Percentiles rank a stretch among this genome's conserved stretches.
phyloP scores from a whole-genome alignment of 108 stramenopile species.

The Cyclotella baltica region DNA sequence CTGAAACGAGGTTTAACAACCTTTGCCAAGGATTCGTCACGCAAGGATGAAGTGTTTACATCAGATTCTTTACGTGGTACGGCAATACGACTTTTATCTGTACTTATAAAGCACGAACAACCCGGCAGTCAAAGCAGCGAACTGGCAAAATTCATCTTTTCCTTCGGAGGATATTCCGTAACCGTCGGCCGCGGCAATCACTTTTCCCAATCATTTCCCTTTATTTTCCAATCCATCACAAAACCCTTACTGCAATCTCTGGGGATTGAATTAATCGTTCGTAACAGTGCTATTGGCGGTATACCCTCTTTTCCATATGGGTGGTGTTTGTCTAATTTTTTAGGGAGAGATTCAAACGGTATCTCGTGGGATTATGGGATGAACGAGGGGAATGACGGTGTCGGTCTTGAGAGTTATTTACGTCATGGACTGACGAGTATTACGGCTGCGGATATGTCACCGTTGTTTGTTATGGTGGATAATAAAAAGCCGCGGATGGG shows the following conservation, averaged over 20 bases:
- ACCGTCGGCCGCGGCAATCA: conserved; percentile 87
- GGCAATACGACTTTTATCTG: conserved; percentile 32
- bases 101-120: conserved; percentile 30
- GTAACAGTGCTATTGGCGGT: conserved; percentile 89
- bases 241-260: conserved; percentile 48
- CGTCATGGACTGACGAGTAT: conserved; percentile 61
- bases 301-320: conserved; percentile 90
- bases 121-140: not conserved
- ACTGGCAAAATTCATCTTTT: conserved; percentile 41
- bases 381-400: conserved; percentile 73
- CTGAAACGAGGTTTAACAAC: conserved; percentile 38
- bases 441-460: conserved; percentile 47
- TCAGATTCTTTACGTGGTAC: conserved; percentile 16
- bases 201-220: conserved; percentile 81
- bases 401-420: conserved; percentile 78
- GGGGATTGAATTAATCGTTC: conserved; percentile 62
- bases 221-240: conserved; percentile 67
- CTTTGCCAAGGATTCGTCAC: conserved; percentile 13
- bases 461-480: conserved; percentile 81
- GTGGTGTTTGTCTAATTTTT: conserved; percentile 83
- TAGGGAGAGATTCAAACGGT: conserved; percentile 75
- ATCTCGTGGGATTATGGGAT: conserved; percentile 88
- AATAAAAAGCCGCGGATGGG: conserved; percentile 51
- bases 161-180: conserved; percentile 88
- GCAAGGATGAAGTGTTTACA: not conserved